A percentile compares a stretch with the other conserved stretches of the same genome.
Evolutionary conservation across 2,329 filamentous ascomycete species (phyloP).

Genomic region (Neonectria faginata): DNA sequence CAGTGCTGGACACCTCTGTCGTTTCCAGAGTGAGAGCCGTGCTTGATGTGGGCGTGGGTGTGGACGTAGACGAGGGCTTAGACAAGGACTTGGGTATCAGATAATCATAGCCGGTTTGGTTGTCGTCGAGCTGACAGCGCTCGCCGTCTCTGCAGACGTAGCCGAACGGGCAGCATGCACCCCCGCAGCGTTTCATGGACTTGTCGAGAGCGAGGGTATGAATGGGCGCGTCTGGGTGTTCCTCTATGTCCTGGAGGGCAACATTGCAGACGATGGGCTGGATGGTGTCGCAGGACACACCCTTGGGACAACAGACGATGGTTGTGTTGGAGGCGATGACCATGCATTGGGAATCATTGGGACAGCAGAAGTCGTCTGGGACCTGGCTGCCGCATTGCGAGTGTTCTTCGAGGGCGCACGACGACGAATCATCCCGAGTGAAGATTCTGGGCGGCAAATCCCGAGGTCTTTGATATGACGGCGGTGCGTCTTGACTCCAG

Average conservation of each 20-base stretch:
- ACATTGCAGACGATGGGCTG: constrained; percentile 41
- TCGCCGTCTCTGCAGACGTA: constrained; percentile 38
- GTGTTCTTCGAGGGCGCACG: constrained; percentile 36
- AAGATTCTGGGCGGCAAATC: constrained; percentile 5
- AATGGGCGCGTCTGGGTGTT: constrained; percentile 36
- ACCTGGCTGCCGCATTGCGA: constrained; percentile 36
- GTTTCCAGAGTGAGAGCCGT: constrained; percentile 35
- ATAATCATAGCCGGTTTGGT: constrained; percentile 40
- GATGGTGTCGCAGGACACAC: constrained; percentile 34
- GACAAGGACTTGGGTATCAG: constrained; percentile 33
- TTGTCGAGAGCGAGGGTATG: constrained; percentile 37
- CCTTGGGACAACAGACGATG: constrained; percentile 42
- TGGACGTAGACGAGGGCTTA: constrained; percentile 21
- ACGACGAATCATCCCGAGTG: constrained; percentile 24
- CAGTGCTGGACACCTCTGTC: constrained; percentile 31
- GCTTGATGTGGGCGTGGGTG: constrained; percentile 6
- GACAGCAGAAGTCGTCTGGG: constrained; percentile 41
- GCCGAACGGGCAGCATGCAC: constrained; percentile 43
- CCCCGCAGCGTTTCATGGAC: constrained; percentile 37
- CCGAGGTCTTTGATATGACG: constrained; percentile 13
- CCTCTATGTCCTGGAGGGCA: constrained; percentile 32
- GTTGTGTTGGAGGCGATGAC: constrained; percentile 45
- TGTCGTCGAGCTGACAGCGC: constrained; percentile 37
- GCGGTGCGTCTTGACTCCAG: constrained; percentile 24
- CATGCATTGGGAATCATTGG: constrained; percentile 34